Evolutionary conservation across 108 stramenopile species (phyloP), one percentile per base, ranked within the genome.

Genomic region (Nannochloropsis oceanica): DNA sequence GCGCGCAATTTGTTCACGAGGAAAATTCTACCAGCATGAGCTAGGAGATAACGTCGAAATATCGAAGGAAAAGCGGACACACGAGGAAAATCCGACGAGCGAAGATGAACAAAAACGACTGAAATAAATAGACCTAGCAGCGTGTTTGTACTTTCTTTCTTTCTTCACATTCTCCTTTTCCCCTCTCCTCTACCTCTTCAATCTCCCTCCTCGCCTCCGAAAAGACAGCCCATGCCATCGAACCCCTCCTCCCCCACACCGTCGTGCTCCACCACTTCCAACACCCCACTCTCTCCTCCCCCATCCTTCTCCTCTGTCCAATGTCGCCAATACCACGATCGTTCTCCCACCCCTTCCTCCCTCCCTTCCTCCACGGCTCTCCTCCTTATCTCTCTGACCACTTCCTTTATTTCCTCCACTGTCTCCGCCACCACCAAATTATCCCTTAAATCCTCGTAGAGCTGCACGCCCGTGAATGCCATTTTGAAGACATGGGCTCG

Each of bases 401-500:
- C 81, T 2, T 24, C 20, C 80, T 20, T 50, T 43, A 90, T 89
- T 13, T 88, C 87, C 42, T 90, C 86, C 42, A 90, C 43, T 22
- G 81, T 84, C 10, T 82, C 79, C 0, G 89, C 89, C 44, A 26
- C 44, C 44, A 83, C 73, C n/a, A 90, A 82, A 5, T 43, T 73
- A 79, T 85, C 89, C 27, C 97, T 92, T 26, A 96, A 82, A 80
- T 96, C 96, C 22, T 89, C 84, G 85, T 94, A 89, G 24, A 94
- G 93, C 44, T 93, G 91, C 46, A 96, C 81, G 81, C 94, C 95
- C 9, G 95, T 92, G 91, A 95, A 92, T 10, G 97, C 85, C 25
- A 96, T 91, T 87, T 98, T 98, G 88, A 97, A 95, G 44, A 96
- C 83, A 89, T 98, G 98, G 0, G 93, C 93, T 24, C 94, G 89